Base-by-base conservation (phyloP, 176 grass and related monocot genomes). In the Tuctoria greenei region DNA sequence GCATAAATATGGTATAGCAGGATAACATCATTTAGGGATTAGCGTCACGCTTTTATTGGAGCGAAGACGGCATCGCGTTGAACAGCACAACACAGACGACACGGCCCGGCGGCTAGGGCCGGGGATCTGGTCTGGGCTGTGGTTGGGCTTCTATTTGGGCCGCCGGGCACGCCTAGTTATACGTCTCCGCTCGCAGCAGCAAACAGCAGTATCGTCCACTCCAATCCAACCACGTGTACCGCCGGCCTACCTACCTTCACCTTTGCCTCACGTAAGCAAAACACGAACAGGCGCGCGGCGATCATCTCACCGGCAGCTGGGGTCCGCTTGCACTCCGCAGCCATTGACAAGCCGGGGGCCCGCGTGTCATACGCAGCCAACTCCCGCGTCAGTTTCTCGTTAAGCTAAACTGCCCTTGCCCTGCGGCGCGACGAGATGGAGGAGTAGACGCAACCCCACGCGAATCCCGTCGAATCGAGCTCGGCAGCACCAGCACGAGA, bases 381-480 rank as follows among this genome's bases (percentile, higher is more conserved):
- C 23, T 14, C 37, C n/a, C 36, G 50, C 34, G 74, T 42, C 40
- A 18, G 52, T 60, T 79, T 82, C 80, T 83, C 74, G 74, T 87
- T 83, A 79, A 83, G 41, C 69, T 28, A 68, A 68, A 35, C 45
- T 25, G 65, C 24, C 45, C 31, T 3, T 31, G 31, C 31, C 31
- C 23, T 7, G 38, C 50, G 51, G 5, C 34, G 61, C 34, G 27
- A 24, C 26, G 45, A 61, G 79, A 67, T 14, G 80, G 67, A 55
- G 75, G 75, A 88, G 75, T 60, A 74, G 80, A 83, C 85, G 79
- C 63, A 84, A 84, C 47, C 75, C 36, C 75, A 37, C 65, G 74
- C 79, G 49, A 83, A 79, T 74, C 74, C 74, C 45, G 46, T 66
- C 76, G 64, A 8, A 65, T 82, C 85, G 51, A 78, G 12, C 55